Evolutionary conservation across 176 grass and related monocot species (phyloP).

Genomic region (Pharus latifolius): DNA sequence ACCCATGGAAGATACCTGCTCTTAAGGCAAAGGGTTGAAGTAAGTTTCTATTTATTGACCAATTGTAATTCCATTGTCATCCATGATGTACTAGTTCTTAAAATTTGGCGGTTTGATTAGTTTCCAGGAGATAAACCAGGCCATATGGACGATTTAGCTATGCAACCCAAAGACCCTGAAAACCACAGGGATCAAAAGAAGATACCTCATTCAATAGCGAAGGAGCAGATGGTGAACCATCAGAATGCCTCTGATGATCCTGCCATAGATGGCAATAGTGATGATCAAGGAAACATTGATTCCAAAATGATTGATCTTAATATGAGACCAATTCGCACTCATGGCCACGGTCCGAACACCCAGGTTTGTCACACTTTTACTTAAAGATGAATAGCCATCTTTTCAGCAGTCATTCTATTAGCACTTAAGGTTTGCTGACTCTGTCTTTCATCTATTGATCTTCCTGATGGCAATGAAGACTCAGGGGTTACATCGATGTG

Average conservation of each 20-base stretch:
- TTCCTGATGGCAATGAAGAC: constrained; percentile 37
- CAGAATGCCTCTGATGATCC: constrained; percentile 33
- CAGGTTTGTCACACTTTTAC: constrained; percentile 39
- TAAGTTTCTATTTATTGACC: constrained; percentile 27
- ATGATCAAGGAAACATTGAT: constrained; percentile 54
- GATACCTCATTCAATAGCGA: constrained; percentile 15
- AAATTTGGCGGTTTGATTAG: constrained; percentile 27
- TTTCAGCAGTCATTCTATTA: not conserved
- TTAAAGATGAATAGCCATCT: not conserved
- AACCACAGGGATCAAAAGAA: constrained; percentile 42
- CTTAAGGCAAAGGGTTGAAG: constrained; percentile 89
- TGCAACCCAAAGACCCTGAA: constrained; percentile 49
- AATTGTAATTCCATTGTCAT: not conserved
- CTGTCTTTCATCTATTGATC: not conserved
- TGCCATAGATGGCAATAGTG: constrained; percentile 27
- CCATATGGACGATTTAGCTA: constrained; percentile 49
- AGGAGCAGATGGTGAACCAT: constrained; percentile 52
- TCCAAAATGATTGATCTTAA: constrained; percentile 98
- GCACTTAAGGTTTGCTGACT: not conserved
- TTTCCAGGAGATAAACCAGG: constrained; percentile 90
- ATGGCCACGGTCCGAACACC: constrained; percentile 66
- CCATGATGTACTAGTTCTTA: not conserved
- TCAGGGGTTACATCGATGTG: constrained; percentile 38
- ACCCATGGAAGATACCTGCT: constrained; percentile 89
- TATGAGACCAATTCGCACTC: constrained; percentile 50